A percentile compares a stretch with the other conserved stretches of the same genome.
These are phyloP conservation scores for Tephrocybe sp. DNA, from an alignment of 768 basidiomycete species.

Conservation along the genomic window DNA sequence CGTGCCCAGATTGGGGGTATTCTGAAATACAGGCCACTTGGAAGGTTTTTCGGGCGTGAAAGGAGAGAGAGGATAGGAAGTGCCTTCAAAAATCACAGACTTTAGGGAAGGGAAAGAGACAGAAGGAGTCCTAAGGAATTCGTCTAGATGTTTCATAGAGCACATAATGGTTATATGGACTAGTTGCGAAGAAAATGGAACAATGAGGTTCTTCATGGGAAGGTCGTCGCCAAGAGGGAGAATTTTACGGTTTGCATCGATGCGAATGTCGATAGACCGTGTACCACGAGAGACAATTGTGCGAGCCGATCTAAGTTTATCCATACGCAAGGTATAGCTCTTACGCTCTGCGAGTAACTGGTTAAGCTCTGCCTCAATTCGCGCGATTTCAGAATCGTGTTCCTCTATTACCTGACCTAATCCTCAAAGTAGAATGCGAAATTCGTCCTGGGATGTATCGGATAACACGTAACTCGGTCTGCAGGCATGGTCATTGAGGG, in stretches of 20 bases:
- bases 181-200: slow-evolving; percentile 2
- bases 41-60: background rate
- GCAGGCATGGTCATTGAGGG: slow-evolving; percentile 3
- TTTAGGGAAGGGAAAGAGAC: background rate
- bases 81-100: background rate
- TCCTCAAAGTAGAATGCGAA: background rate
- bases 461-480: background rate
- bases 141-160: background rate
- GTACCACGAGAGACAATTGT: slow-evolving; percentile 1
- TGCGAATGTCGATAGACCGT: background rate
- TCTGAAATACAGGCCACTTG: background rate
- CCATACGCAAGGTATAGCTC: background rate
- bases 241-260: background rate
- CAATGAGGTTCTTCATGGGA: background rate
- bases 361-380: background rate
- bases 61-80: background rate
- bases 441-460: background rate
- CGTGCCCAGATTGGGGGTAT: background rate
- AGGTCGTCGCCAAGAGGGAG: background rate
- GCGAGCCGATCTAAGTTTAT: background rate
- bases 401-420: background rate
- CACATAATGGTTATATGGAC: background rate
- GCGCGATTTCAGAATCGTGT: background rate
- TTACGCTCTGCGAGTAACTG: slow-evolving; percentile 1
- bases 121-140: background rate